phyloP scores from a whole-genome alignment of 2,329 filamentous ascomycete species.

The Talaromyces albobiverticillius region DNA sequence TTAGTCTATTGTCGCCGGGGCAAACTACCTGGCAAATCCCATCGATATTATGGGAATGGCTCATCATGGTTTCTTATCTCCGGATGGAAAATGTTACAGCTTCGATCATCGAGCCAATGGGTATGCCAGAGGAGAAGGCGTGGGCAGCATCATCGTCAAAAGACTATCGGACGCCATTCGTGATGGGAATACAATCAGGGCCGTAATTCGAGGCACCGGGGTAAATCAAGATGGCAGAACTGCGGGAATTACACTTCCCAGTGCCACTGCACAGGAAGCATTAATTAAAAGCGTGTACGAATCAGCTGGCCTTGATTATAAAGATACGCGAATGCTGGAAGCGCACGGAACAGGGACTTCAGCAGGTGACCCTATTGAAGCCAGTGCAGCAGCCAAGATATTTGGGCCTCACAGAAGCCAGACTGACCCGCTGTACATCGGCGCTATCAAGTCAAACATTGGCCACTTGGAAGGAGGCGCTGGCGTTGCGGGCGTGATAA shows the following conservation, averaged over 20 bases:
- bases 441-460: constrained; percentile 21
- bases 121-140: constrained; percentile 40
- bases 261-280: constrained; percentile 19
- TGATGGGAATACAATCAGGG: constrained; percentile 29
- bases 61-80: constrained; percentile 19
- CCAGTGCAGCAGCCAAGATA: constrained; percentile 15
- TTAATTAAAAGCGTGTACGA: constrained; percentile 18
- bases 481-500: constrained; percentile 42
- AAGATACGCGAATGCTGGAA: constrained; percentile 16
- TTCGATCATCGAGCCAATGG: constrained; percentile 40
- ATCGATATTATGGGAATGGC: constrained; percentile 17
- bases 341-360: constrained; percentile 27
- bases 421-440: constrained; percentile 18
- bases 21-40: constrained; percentile 14
- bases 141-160: constrained; percentile 27
- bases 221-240: constrained; percentile 24
- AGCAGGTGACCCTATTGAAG: constrained; percentile 25
- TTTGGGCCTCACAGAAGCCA: constrained; percentile 17
- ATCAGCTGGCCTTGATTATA: constrained; percentile 5
- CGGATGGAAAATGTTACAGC: constrained; percentile 24
- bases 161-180: constrained; percentile 25
- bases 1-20: constrained; percentile 16
- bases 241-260: constrained; percentile 22
- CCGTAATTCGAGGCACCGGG: constrained; percentile 26
- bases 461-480: constrained; percentile 34